Conservation (phyloP, 1,284 basidiomycete genomes). For the Tetrapyrgos nigripes region DNA sequence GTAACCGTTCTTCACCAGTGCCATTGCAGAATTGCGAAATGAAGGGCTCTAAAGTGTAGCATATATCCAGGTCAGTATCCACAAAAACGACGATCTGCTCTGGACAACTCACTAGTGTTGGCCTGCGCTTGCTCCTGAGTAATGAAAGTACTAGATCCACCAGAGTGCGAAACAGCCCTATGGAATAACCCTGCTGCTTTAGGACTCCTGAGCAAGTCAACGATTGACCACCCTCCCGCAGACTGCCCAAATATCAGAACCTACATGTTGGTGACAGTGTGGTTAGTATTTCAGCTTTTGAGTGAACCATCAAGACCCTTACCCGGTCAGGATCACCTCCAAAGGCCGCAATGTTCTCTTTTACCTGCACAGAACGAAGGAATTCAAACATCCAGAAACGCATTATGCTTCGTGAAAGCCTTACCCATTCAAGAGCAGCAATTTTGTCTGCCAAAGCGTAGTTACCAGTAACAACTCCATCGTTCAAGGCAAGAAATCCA, state of each 20-base stretch:
- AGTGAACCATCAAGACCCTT: too few relatives aligned
- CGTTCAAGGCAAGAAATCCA: slow-evolving; percentile 46
- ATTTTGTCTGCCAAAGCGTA: slow-evolving; percentile 48
- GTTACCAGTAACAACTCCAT: slow-evolving; percentile 47
- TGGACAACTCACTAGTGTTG: not conserved
- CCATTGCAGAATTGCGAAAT: slow-evolving; percentile 17
- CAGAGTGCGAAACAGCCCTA: slow-evolving; percentile 12
- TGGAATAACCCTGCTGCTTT: slow-evolving; percentile 15
- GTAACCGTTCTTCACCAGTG: slow-evolving; percentile 19
- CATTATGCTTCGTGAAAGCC: too few relatives aligned
- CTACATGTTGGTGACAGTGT: too few relatives aligned
- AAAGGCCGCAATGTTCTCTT: slow-evolving; percentile 34
- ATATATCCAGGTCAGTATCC: not conserved
- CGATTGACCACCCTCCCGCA: slow-evolving; percentile 17
- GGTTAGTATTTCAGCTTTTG: too few relatives aligned
- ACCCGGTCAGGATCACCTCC: slow-evolving; percentile 20
- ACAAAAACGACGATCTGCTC: not conserved
- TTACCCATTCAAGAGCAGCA: slow-evolving; percentile 44
- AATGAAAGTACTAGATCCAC: slow-evolving; percentile 10
- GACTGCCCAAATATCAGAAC: slow-evolving; percentile 21
- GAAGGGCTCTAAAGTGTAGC: slow-evolving; percentile 9
- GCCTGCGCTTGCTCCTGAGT: slow-evolving; percentile 3
- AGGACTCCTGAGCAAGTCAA: slow-evolving; percentile 17
- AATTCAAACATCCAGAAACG: too few relatives aligned
- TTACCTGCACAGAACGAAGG: too few relatives aligned